These are phyloP conservation scores for Colletotrichum theobromicola DNA, from an alignment of 2,329 filamentous ascomycete species.

Conservation along the genomic window DNA sequence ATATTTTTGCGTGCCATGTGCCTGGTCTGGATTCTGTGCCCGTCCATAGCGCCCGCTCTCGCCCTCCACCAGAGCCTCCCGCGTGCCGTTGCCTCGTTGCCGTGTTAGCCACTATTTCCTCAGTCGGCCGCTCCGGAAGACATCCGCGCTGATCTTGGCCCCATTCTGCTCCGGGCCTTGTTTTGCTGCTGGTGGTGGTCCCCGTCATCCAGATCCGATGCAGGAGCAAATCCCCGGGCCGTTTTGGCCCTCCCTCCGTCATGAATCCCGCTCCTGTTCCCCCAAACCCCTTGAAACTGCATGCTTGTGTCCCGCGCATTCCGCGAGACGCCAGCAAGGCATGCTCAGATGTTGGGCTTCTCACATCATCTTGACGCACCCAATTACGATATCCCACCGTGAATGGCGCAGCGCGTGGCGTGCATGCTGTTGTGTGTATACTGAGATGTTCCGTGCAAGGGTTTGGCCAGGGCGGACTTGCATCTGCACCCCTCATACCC, in stretches of 20 bases:
- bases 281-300: slow-evolving; percentile 7
- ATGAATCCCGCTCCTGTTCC: background rate
- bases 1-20: background rate
- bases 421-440: background rate
- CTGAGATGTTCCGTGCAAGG: background rate
- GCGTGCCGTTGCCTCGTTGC: background rate
- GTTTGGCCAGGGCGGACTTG: background rate
- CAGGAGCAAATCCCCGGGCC: background rate
- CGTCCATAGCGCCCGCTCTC: background rate
- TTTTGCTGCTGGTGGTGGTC: background rate
- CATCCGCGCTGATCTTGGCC: slow-evolving; percentile 5
- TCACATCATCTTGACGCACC: slow-evolving; percentile 2
- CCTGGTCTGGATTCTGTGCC: background rate
- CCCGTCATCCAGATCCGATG: background rate
- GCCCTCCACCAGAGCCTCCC: background rate
- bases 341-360: background rate
- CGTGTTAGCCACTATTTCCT: slow-evolving; percentile 6
- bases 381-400: background rate
- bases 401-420: background rate
- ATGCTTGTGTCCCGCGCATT: background rate
- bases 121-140: slow-evolving; percentile 5
- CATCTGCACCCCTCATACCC: background rate
- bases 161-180: background rate
- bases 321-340: background rate
- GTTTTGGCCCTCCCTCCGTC: background rate